These are phyloP conservation scores for Bipolaris bicolor DNA, from an alignment of 2,329 filamentous ascomycete species.

Conservation along the genomic window DNA sequence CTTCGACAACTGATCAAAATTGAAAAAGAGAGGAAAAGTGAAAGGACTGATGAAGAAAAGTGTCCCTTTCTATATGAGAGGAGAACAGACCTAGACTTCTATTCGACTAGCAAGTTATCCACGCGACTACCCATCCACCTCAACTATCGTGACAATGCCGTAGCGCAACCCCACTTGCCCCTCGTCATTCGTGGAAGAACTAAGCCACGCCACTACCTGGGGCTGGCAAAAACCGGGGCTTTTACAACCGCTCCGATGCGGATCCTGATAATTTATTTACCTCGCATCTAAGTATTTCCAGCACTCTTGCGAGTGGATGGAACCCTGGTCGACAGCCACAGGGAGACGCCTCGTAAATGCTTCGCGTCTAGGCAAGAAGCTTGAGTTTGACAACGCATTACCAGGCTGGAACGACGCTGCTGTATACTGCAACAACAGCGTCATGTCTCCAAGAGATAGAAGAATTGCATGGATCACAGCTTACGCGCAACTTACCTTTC, in stretches of 20 bases:
- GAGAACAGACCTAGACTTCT: constrained; percentile 11
- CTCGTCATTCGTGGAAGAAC: constrained; percentile 28
- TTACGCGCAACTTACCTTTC: background rate
- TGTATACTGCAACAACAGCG: background rate
- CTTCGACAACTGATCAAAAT: background rate
- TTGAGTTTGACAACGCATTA: constrained; percentile 18
- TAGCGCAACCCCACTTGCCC: constrained; percentile 17
- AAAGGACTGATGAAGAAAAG: background rate
- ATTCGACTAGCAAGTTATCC: constrained; percentile 10
- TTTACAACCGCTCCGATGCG: constrained; percentile 8
- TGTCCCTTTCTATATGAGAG: background rate
- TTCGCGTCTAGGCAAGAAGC: constrained; percentile 25
- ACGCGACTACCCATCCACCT: constrained; percentile 5
- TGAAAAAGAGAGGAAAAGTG: background rate
- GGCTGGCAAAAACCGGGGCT: constrained; percentile 18
- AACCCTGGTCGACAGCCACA: constrained; percentile 7
- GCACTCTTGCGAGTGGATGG: background rate
- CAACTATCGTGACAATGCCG: constrained; percentile 9
- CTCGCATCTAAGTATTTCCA: constrained; percentile 13
- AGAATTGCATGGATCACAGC: background rate
- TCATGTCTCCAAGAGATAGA: background rate
- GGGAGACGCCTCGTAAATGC: constrained; percentile 15
- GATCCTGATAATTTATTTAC: constrained; percentile 17
- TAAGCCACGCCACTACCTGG: constrained; percentile 17
- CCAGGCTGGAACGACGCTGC: background rate